phyloP scores from a whole-genome alignment of 805 yeast species.

The Candida mattraensis region DNA sequence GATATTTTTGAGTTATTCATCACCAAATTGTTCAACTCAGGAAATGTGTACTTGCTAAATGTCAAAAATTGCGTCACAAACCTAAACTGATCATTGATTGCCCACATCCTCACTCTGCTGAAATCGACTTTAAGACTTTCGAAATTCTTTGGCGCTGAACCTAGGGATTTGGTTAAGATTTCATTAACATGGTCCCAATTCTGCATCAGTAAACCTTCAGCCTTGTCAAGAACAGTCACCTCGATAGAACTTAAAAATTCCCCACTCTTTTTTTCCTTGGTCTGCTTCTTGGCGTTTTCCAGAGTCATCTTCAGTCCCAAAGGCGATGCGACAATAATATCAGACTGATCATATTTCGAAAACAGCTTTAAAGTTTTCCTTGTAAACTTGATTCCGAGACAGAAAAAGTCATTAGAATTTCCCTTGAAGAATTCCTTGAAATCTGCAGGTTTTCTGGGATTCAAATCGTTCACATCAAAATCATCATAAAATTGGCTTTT shows the following conservation, averaged over 20 bases:
- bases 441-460: slow-evolving; percentile 72
- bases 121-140: slow-evolving; percentile 74
- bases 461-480: slow-evolving; percentile 29
- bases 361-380: slow-evolving; percentile 83
- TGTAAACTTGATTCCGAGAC: slow-evolving; percentile 87
- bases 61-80: slow-evolving; percentile 75
- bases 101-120: slow-evolving; percentile 89
- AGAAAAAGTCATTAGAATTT: slow-evolving; percentile 87
- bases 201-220: slow-evolving; percentile 87
- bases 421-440: slow-evolving; percentile 81
- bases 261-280: slow-evolving; percentile 40
- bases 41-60: slow-evolving; percentile 75
- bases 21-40: slow-evolving; percentile 70
- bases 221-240: slow-evolving; percentile 73
- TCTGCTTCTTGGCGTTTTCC: slow-evolving; percentile 45
- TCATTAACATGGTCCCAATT: slow-evolving; percentile 83
- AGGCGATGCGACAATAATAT: slow-evolving; percentile 87
- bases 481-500: slow-evolving; percentile 63
- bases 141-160: slow-evolving; percentile 71
- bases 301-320: slow-evolving; percentile 80
- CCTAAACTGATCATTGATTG: slow-evolving; percentile 76
- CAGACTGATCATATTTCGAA: slow-evolving; percentile 81
- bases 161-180: slow-evolving; percentile 64
- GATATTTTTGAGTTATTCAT: slow-evolving; percentile 43
- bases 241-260: slow-evolving; percentile 87